Evolutionary conservation across 2,329 filamentous ascomycete genomes (phyloP).

Genomic region (Pestalotiopsis sp.): DNA sequence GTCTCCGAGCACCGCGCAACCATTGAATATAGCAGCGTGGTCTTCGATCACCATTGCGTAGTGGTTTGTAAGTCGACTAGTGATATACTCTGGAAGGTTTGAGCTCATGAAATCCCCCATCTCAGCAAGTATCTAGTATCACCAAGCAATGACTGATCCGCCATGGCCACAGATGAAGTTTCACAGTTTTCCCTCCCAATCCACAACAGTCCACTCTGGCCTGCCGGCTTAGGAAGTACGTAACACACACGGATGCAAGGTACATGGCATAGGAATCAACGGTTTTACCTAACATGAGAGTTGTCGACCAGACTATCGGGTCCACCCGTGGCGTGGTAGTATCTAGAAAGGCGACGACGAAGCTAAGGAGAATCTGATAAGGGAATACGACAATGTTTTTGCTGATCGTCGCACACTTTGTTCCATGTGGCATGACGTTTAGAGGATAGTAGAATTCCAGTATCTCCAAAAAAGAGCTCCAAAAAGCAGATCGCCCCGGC

Average conservation of each 20-base stretch:
- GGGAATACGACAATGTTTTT: not conserved
- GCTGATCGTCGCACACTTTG: not conserved
- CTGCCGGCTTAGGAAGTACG: not conserved
- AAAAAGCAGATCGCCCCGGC: slow-evolving; percentile 1
- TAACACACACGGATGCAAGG: not conserved
- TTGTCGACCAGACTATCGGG: not conserved
- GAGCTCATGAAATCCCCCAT: not conserved
- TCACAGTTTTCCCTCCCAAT: not conserved
- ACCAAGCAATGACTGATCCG: not conserved
- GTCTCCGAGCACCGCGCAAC: not conserved
- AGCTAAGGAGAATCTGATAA: not conserved
- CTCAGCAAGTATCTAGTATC: not conserved
- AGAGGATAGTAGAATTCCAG: not conserved
- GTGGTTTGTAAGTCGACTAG: not conserved
- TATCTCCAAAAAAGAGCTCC: not conserved
- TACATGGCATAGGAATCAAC: not conserved
- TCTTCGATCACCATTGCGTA: not conserved
- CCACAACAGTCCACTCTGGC: not conserved
- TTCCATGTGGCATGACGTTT: not conserved
- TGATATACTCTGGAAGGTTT: not conserved
- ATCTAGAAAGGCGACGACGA: not conserved
- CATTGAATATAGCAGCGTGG: not conserved
- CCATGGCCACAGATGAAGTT: not conserved
- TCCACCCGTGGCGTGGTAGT: not conserved
- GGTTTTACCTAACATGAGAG: not conserved